Evolutionary conservation across 768 basidiomycete genomes (phyloP).

Genomic region (Trametes punicea): DNA sequence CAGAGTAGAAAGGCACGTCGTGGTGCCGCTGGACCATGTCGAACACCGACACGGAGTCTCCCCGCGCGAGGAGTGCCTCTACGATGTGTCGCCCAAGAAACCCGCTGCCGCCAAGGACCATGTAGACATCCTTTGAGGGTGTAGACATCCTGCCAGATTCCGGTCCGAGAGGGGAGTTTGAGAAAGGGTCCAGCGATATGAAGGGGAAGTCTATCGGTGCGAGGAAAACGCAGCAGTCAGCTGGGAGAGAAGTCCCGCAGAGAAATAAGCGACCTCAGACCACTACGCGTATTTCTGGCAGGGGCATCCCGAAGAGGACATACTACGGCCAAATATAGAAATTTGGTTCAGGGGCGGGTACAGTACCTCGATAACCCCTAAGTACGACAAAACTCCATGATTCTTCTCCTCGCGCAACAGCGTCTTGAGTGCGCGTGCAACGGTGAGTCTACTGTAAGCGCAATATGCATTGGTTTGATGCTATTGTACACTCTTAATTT

Average conservation of each 20-base stretch:
- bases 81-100: constrained; percentile 93
- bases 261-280: constrained; percentile 1
- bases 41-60: constrained; percentile 79
- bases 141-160: constrained; percentile 13
- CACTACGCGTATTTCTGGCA: constrained; percentile 3
- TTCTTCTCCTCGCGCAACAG: too few relatives aligned
- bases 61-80: constrained; percentile 73
- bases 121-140: constrained; percentile 55
- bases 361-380: too few relatives aligned
- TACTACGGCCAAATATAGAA: neutral
- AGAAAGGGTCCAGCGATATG: too few relatives aligned
- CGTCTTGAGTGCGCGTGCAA: too few relatives aligned
- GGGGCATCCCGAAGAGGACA: neutral
- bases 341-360: too few relatives aligned
- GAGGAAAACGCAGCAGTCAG: too few relatives aligned
- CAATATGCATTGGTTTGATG: too few relatives aligned
- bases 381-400: too few relatives aligned
- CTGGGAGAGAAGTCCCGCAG: neutral
- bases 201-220: too few relatives aligned
- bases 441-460: too few relatives aligned
- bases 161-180: too few relatives aligned
- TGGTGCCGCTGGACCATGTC: constrained; percentile 91
- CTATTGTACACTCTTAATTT: too few relatives aligned
- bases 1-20: constrained; percentile 84
- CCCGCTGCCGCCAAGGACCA: constrained; percentile 93